Base-by-base conservation (phyloP, 2,329 filamentous ascomycete species). In the Blastomyces parvus region DNA sequence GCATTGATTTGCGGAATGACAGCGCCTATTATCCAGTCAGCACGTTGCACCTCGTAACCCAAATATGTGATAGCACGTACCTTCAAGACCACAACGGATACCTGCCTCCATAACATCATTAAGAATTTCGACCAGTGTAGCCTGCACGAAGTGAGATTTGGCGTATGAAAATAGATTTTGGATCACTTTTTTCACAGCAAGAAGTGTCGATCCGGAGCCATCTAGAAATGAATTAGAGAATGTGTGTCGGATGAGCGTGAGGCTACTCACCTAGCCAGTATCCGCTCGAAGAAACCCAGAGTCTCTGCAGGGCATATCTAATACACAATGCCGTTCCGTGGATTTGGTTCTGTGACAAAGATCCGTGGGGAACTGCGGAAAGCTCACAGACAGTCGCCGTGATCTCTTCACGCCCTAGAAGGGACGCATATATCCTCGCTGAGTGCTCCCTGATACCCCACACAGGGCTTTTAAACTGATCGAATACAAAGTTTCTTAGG, bases 361-460 rank as follows among this genome's bases (percentile, higher is more conserved):
- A 44, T 7, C 66, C 63, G 3, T 66, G 60, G 0, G 71, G 63
- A 11, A 61, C 48, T 8, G 66, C 57, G 19, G 74, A 65, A 22
- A 78, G 66, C 9, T 65, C 36, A 13, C 66, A 64, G n/a, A 74
- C 65, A 14, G 70, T 71, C 5, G 67, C 57, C 0, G 76, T 64
- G 44, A 78, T 75, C 19, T 74, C 66, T 0, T 67, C 63, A 40
- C 70, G 70, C 22, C 70, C 71, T 42, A 78, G 59, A 2, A 79
- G 64, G 9, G 74, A 76, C 3, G 75, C 74, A 67, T 76, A 78
- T 14, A 77, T 75, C 56, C 77, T 72, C 22, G 78, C 78, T 22
- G 78, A 77, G 60, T 80, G 78, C 60, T 80, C 78, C 63, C 78
- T 72, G 38, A 80, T 75, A 14, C 76, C 74, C 78, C 78, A 80